A percentile compares a stretch with the other conserved stretches of the same genome.
Conservation (phyloP, 2,329 filamentous ascomycete species). For the Neurospora sp. region DNA sequence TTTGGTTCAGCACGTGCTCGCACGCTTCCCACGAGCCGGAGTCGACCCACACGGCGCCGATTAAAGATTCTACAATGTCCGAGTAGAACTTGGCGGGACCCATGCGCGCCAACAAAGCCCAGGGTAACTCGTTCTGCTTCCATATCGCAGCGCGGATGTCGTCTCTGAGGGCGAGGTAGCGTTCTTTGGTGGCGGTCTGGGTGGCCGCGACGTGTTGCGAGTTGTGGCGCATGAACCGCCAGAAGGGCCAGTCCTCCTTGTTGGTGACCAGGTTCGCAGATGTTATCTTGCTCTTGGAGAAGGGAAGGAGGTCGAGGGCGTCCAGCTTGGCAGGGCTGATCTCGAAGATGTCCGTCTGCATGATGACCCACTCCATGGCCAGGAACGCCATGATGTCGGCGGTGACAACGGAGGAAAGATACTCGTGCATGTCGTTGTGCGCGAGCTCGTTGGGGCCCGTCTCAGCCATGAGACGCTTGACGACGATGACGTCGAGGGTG, state of each 20-base stretch:
- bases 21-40: slow-evolving; percentile 54
- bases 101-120: slow-evolving; percentile 59
- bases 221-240: slow-evolving; percentile 59
- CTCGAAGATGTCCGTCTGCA: slow-evolving; percentile 16
- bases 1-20: slow-evolving; percentile 44
- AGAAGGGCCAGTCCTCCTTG: slow-evolving; percentile 40
- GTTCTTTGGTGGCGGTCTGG: slow-evolving; percentile 32
- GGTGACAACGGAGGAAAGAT: slow-evolving; percentile 71
- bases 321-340: slow-evolving; percentile 12
- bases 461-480: slow-evolving; percentile 46
- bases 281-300: neutral
- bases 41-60: slow-evolving; percentile 82
- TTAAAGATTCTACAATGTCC: slow-evolving; percentile 69
- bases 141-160: slow-evolving; percentile 41
- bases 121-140: slow-evolving; percentile 55
- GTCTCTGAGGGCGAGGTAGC: slow-evolving; percentile 38
- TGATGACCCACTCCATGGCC: slow-evolving; percentile 47
- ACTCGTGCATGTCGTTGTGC: slow-evolving; percentile 58
- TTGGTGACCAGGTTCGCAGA: slow-evolving; percentile 11
- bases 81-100: slow-evolving; percentile 69
- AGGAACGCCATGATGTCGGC: slow-evolving; percentile 70
- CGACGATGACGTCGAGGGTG: slow-evolving; percentile 69
- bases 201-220: slow-evolving; percentile 36
- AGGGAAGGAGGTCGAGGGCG: slow-evolving; percentile 3
- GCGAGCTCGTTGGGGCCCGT: slow-evolving; percentile 25